phyloP scores from a whole-genome alignment of 1,284 basidiomycete genomes.

The Fomitiporia mediterranea region DNA sequence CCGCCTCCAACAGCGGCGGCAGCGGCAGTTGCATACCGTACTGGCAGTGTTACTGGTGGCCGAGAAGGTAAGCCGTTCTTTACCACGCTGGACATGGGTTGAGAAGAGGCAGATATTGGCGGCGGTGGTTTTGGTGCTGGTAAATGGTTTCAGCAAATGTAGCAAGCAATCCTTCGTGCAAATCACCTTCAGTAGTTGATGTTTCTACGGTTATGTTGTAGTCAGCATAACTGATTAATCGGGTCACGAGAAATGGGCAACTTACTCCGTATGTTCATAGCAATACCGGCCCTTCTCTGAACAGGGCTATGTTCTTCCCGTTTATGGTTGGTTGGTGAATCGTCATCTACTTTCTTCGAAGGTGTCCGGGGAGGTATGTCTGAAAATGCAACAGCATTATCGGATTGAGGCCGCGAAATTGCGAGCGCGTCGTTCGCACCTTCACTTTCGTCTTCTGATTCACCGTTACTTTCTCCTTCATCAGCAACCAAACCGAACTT shows the following conservation, averaged over 20 bases:
- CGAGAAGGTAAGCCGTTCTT: slow-evolving; percentile 61
- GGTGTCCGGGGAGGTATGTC: slow-evolving; percentile 62
- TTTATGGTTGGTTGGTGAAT: slow-evolving; percentile 64
- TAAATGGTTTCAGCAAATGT: slow-evolving; percentile 11
- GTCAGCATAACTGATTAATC: neutral
- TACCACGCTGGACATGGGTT: slow-evolving; percentile 77
- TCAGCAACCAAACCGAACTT: slow-evolving; percentile 74
- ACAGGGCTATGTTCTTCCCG: slow-evolving; percentile 68
- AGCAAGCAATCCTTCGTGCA: neutral
- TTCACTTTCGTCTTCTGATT: slow-evolving; percentile 71
- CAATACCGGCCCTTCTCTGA: slow-evolving; percentile 64
- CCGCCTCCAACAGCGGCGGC: slow-evolving; percentile 70
- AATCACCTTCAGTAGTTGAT: slow-evolving; percentile 45
- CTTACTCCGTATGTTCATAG: slow-evolving; percentile 64
- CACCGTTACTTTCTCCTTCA: slow-evolving; percentile 69
- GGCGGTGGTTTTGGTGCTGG: slow-evolving; percentile 59
- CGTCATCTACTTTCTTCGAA: slow-evolving; percentile 73
- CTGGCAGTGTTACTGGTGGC: slow-evolving; percentile 58
- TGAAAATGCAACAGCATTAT: slow-evolving; percentile 24
- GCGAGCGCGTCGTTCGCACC: slow-evolving; percentile 36
- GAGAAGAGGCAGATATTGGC: slow-evolving; percentile 71
- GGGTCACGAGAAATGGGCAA: slow-evolving; percentile 18
- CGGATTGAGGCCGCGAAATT: neutral
- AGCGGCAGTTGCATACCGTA: slow-evolving; percentile 88
- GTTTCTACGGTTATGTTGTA: slow-evolving; percentile 33